phyloP scores from a whole-genome alignment of 164 flowering plant species.

The Chimonanthus salicifolius region DNA sequence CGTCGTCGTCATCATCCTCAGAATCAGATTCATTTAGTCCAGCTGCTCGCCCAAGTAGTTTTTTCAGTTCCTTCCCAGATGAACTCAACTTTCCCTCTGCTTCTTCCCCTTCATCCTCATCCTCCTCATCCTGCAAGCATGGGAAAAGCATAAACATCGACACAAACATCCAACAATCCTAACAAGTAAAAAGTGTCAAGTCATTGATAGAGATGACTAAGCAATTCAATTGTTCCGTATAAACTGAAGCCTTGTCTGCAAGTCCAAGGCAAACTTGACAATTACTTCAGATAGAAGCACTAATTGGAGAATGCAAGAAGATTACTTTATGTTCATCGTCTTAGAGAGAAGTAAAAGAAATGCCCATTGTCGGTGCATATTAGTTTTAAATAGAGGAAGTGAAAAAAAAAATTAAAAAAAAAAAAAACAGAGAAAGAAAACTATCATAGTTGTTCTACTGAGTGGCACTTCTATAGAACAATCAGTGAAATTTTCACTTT shows the following conservation, averaged over 20 bases:
- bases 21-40: slow-evolving; percentile 80
- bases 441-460: too few species aligned
- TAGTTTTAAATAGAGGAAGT: too few species aligned
- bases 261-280: neutral
- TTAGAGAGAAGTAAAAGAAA: neutral
- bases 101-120: slow-evolving; percentile 63
- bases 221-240: neutral
- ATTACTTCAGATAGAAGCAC: neutral
- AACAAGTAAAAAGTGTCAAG: neutral
- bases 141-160: neutral
- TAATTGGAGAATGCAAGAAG: neutral
- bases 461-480: neutral
- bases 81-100: slow-evolving; percentile 84
- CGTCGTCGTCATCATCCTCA: slow-evolving; percentile 90
- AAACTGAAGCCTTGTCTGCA: neutral
- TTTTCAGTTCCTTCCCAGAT: slow-evolving; percentile 94
- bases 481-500: neutral
- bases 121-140: slow-evolving; percentile 78
- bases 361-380: neutral
- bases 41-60: slow-evolving; percentile 65
- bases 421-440: neutral
- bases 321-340: neutral
- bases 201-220: neutral
- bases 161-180: neutral
- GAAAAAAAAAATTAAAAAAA: neutral